Evolutionary conservation across 106 monocot species (phyloP), one percentile per base, ranked within the genome.

Genomic region (Acorus gramineus): DNA sequence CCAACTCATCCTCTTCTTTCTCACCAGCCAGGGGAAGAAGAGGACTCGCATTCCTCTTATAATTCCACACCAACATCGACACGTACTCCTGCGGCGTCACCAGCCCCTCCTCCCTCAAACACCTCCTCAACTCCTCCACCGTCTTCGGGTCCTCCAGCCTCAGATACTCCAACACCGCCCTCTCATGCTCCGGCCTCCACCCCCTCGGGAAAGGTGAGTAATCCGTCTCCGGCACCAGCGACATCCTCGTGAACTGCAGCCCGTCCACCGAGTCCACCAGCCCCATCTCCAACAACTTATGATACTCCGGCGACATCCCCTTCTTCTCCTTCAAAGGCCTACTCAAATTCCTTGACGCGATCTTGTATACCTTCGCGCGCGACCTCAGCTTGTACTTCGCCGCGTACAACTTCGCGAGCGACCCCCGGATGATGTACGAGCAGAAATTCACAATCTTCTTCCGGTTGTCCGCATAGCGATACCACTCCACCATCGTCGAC

Each of bases 351-450:
- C 95, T 80, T 4, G 95, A 87, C 43, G 87, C 95, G 76, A 96
- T 96, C 72, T 87, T 96, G 70, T 94, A 90, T 11, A 94, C 89
- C 66, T 95, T 96, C 42, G 95, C 95, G 62, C 95, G 85, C 2
- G 95, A 96, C 12, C 95, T 69, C 4, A 96, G 80, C 75, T 96
- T 96, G 64, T 96, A 96, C 65, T 96, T 96, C 52, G 95, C 95
- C 68, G 95, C 95, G 79, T 96, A 96, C 2, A 96, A 80, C 74
- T 96, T 96, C 2, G 95, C 95, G 60, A 96, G 57, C 3, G 95
- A 96, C 10, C 95, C 95, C 62, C 95, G 73, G 10, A 96, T 73
- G 12, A 96, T 96, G 69, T 96, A 96, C 55, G 90, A 90, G 62
- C 90, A 96, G 67, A 96, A 96, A 66, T 91, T 90, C 5, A 96